Evolutionary conservation across 2,329 filamentous ascomycete species (phyloP).

Genomic region (Ophiocordyceps camponoti-rufipedis): DNA sequence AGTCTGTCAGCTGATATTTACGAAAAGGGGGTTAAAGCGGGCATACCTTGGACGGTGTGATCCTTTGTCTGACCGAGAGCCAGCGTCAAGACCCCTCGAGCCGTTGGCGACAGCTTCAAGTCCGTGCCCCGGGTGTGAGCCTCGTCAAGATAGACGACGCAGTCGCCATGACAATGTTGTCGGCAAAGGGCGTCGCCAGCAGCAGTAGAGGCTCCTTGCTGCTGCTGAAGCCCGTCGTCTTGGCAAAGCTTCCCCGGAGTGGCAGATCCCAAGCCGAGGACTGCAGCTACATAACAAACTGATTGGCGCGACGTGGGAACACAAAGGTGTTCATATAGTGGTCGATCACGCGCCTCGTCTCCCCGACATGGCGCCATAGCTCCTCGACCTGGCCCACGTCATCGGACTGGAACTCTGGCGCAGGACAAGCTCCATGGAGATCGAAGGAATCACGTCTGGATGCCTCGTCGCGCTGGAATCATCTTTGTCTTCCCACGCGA

Average conservation of each 20-base stretch:
- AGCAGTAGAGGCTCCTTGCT: constrained; percentile 28
- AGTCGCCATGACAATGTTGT: constrained; percentile 29
- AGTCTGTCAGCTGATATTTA: too few relatives aligned
- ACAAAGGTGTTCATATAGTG: constrained; percentile 46
- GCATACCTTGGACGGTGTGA: constrained; percentile 40
- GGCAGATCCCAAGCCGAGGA: constrained; percentile 53
- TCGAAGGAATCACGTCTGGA: background rate
- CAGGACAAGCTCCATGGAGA: background rate
- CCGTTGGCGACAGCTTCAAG: constrained; percentile 29
- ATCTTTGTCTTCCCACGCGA: background rate
- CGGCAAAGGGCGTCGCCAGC: constrained; percentile 32
- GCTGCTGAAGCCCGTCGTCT: constrained; percentile 51
- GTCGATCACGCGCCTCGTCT: constrained; percentile 32
- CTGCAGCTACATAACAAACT: constrained; percentile 44
- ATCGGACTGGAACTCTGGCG: constrained; percentile 32
- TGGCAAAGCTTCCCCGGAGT: constrained; percentile 17
- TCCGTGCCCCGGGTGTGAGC: constrained; percentile 41
- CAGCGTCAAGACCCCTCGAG: constrained; percentile 35
- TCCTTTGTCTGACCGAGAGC: constrained; percentile 41
- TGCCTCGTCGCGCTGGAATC: background rate
- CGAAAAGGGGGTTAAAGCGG: too few relatives aligned
- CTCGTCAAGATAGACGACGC: constrained; percentile 31
- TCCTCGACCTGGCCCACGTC: constrained; percentile 30
- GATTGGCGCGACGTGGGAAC: constrained; percentile 45
- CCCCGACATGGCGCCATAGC: constrained; percentile 31